Evolutionary conservation across 768 basidiomycete genomes (phyloP).

Genomic region (Hypholoma sublateritium): DNA sequence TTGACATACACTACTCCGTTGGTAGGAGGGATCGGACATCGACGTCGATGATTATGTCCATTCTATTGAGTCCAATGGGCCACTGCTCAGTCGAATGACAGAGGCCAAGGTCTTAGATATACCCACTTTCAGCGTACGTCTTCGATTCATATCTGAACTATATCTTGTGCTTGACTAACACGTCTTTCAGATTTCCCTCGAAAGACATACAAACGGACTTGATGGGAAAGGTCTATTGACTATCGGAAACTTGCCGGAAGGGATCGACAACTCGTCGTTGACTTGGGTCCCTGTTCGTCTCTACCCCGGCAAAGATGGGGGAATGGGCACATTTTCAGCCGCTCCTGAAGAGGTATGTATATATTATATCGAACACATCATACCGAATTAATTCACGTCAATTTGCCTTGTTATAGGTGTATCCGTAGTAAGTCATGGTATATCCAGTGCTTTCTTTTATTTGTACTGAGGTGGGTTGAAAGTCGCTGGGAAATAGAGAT

Average conservation of each 20-base stretch:
- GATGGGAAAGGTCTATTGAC: constrained; percentile 60
- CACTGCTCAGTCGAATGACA: constrained; percentile 47
- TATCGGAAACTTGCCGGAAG: constrained; percentile 59
- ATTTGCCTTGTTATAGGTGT: constrained; percentile 22
- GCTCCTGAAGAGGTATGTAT: constrained; percentile 57
- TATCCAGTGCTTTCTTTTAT: not conserved
- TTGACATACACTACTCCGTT: not conserved
- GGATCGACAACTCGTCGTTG: constrained; percentile 51
- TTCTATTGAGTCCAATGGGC: constrained; percentile 38
- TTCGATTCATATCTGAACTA: not conserved
- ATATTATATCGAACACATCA: not conserved
- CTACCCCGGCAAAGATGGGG: constrained; percentile 54
- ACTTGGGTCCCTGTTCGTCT: constrained; percentile 69
- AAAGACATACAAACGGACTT: constrained; percentile 59
- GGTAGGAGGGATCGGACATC: constrained; percentile 22
- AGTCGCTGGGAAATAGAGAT: constrained; percentile 67
- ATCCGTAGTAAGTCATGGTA: constrained; percentile 32
- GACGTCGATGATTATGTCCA: constrained; percentile 36
- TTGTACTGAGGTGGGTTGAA: not conserved
- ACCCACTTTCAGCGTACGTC: constrained; percentile 50
- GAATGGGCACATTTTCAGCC: constrained; percentile 50
- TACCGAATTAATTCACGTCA: not conserved
- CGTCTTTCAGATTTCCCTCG: constrained; percentile 42
- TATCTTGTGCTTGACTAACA: not conserved
- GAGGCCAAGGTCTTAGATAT: constrained; percentile 38